These are phyloP conservation scores for Salmacisia buchloeana DNA, from an alignment of 1,284 basidiomycete genomes.

Conservation along the genomic window DNA sequence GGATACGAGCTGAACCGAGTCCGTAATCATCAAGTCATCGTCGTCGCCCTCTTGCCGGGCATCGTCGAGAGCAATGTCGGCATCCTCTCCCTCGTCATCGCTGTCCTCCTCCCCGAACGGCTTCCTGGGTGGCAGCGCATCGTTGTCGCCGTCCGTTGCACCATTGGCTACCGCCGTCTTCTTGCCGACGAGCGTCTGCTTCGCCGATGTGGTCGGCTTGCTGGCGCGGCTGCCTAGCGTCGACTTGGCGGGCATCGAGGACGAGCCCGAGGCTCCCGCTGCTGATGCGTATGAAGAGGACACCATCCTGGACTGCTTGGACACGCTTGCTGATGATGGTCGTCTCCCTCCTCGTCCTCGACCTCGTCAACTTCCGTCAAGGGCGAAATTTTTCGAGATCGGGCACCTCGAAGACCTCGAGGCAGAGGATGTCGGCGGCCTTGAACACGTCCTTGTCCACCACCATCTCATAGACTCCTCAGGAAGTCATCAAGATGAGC, in stretches of 20 bases:
- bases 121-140: conserved; percentile 15
- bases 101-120: conserved; percentile 25
- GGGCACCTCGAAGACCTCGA: no score
- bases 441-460: no score
- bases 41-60: conserved; percentile 23
- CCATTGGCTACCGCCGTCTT: background rate
- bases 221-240: background rate
- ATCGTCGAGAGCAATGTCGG: conserved; percentile 17
- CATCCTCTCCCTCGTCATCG: conserved; percentile 24
- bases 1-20: conserved; percentile 10
- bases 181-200: conserved; percentile 3
- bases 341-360: conserved; percentile 29
- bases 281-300: conserved; percentile 1
- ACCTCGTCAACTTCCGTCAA: no score
- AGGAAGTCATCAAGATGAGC: no score
- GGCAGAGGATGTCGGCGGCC: no score
- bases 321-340: conserved; percentile 10
- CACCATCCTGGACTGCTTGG: background rate
- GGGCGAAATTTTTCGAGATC: no score
- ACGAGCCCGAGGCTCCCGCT: background rate
- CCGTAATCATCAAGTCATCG: conserved; percentile 27
- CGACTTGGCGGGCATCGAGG: background rate
- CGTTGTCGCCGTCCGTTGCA: conserved; percentile 4
- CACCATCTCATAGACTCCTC: no score
- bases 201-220: background rate